Base-by-base conservation (phyloP, 257 asterid genomes). In the Fraxinus pennsylvanica region DNA sequence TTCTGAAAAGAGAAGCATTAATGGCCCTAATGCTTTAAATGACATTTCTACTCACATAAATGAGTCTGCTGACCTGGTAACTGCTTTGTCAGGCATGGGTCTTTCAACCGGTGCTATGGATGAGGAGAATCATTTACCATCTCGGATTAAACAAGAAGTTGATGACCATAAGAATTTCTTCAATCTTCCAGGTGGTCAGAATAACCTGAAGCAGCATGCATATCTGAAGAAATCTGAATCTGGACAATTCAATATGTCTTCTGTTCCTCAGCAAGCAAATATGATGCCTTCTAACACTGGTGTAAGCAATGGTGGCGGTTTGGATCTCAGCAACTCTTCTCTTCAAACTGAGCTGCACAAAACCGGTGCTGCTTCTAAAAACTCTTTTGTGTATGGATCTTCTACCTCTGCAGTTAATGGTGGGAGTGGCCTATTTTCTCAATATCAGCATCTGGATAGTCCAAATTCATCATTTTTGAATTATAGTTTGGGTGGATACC, bases 1-100 rank as follows among this genome's bases (percentile, higher is more conserved):
- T 21, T 79, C 84, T 45, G 90, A 87, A 68, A 82, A 80, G 72
- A 84, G 88, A 84, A 80, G 75, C 66, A 71, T 22, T 3, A 80
- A 82, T 43, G 57, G 71, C 72, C 80, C 82, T 41, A 85, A 79
- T 39, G 72, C 84, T 32, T 82, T 77, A n/a, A 79, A 80, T 77
- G 91, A 80, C 79, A 82, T 80, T 72, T 68, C 84, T n/a, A 72
- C 79, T 30, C 87, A 81, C 75, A 77, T 75, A 71, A 84, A 71
- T 47, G 96, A 85, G 83, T 84, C 88, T 50, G 39, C 82, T 57
- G 95, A 89, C 82, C 85, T 93, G 47, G 88, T 84, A 15, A 75
- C 90, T 74, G 90, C 94, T 70, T 82, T 93, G 38, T 89, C 98
- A 41, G 88, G 89, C 84, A 81, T 93, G 90, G 83, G 79, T 73